Evolutionary conservation across 768 basidiomycete genomes (phyloP), one percentile per base, ranked within the genome.

Genomic region (Tulasnella sp.): DNA sequence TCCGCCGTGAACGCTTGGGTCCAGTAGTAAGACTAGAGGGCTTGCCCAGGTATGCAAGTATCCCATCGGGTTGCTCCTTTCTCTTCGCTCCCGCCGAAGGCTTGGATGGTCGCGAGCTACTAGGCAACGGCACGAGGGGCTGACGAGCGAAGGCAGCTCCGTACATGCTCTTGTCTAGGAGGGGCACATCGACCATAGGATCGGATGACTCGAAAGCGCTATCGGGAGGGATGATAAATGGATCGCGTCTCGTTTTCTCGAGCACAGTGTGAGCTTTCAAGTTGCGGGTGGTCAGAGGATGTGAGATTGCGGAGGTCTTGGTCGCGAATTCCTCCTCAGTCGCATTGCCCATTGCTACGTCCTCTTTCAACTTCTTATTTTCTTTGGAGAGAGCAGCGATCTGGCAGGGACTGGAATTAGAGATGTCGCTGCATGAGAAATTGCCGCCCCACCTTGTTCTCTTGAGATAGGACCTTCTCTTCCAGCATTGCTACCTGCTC

Each of bases 91-190:
- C 27, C 21, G 27, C 34, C 7, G 25, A 25, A 12, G 45, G 45
- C 27, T 6, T 32, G 23, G 45, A 14, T 23, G n/a, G n/a, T 32
- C 27, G 19, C 45, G 45, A 9, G n/a, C 9, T 32, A 6, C 14
- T 31, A 3, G 45, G 25, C 25, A 29, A 15, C 7, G 27, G 27
- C 23, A 32, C 6, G 14, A 4, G 6, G 45, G 34, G n/a, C 2
- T 25, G n/a, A 2, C 45, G 45, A 17, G 8, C 19, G 23, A 32
- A n/a, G n/a, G n/a, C n/a, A n/a, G n/a, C n/a, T n/a, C n/a, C 45
- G 45, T 29, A 48, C 45, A 48, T 27, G 45, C 45, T 48, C 45
- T 48, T 48, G 45, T 48, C 45, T 3, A 48, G 17, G 21, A 21
- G 21, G 42, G 14, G 17, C 42, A 27, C 17, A 7, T 11, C 14